These are phyloP conservation scores for Dactylonectria estremocensis DNA, from an alignment of 2,329 filamentous ascomycete species.

Conservation along the genomic window DNA sequence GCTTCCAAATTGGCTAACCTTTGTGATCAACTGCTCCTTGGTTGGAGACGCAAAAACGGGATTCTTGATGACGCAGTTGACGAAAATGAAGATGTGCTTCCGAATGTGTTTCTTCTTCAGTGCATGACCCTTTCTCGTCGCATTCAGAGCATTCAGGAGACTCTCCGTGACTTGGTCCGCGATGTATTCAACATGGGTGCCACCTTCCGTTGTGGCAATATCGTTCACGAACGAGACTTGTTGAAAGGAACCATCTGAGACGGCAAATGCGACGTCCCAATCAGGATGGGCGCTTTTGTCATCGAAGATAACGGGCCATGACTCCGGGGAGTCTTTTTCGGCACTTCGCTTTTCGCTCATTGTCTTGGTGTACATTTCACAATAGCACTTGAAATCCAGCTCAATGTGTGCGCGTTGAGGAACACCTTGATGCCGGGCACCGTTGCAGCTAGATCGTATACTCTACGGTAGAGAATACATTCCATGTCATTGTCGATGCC, in stretches of 20 bases:
- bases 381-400: slow-evolving; percentile 92
- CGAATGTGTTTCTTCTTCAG: slow-evolving; percentile 92
- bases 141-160: slow-evolving; percentile 88
- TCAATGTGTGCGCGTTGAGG: slow-evolving; percentile 88
- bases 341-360: slow-evolving; percentile 84
- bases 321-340: slow-evolving; percentile 77
- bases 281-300: slow-evolving; percentile 80
- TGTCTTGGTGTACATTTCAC: slow-evolving; percentile 96
- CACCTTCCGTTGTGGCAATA: slow-evolving; percentile 94
- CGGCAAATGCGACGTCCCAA: slow-evolving; percentile 97
- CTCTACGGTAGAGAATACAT: slow-evolving; percentile 87
- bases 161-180: slow-evolving; percentile 93
- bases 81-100: slow-evolving; percentile 98
- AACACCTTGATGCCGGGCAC: slow-evolving; percentile 85
- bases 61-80: slow-evolving; percentile 93
- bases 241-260: slow-evolving; percentile 96
- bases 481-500: slow-evolving; percentile 97
- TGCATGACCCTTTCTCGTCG: slow-evolving; percentile 91
- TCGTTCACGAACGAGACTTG: slow-evolving; percentile 99
- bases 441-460: slow-evolving; percentile 97
- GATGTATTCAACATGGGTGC: slow-evolving; percentile 97
- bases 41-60: slow-evolving; percentile 98
- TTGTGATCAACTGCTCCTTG: slow-evolving; percentile 98
- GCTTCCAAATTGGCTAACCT: slow-evolving; percentile 89
- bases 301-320: slow-evolving; percentile 88